Base-by-base conservation (phyloP, 2,329 filamentous ascomycete genomes). In the Madurella fahalii region DNA sequence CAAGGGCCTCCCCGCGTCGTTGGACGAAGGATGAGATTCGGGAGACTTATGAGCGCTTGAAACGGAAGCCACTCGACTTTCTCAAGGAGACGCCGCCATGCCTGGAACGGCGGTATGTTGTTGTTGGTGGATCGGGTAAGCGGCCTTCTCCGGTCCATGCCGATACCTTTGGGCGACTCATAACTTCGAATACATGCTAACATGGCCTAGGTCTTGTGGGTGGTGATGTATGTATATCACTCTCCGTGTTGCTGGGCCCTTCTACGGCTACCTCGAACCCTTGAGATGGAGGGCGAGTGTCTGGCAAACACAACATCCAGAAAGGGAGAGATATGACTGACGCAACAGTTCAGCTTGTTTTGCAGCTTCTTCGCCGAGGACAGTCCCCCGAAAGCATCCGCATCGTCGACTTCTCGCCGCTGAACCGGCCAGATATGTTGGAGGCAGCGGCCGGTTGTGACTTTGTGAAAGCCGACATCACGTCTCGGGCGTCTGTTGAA, bases 321-420 rank as follows among this genome's bases (percentile, higher is more conserved):
- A 12, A 34, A 34, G 31, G 31, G 34, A 15, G 34, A 37, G 9
- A 37, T 37, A 11, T 37, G 34, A 15, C 34, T 37, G 9, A 37
- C 34, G 13, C 34, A 11, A 9, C 34, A 37, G 34, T 15, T 37
- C 34, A 37, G 34, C 34, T 83, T 34, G 75, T 80, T 11, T 67
- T 76, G 9, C 77, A 81, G 57, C 74, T 83, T 9, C 69, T 83
- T 9, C 71, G 73, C 17, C 77, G 77, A 5, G 81, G 81, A 11
- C 77, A 80, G 44, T 67, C 72, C 2, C 73, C 79, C 1, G 63
- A 71, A 40, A 73, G 75, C 31, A 78, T 84, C 57, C 78, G 81
- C 11, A 75, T 82, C 51, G 57, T 82, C 45, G 81, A 84, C 63
- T 72, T 80, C 53, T 71, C 71, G 13, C 63, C 68, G 5, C 73